Conservation (phyloP, 257 asterid genomes). For the Petrea volubilis region DNA sequence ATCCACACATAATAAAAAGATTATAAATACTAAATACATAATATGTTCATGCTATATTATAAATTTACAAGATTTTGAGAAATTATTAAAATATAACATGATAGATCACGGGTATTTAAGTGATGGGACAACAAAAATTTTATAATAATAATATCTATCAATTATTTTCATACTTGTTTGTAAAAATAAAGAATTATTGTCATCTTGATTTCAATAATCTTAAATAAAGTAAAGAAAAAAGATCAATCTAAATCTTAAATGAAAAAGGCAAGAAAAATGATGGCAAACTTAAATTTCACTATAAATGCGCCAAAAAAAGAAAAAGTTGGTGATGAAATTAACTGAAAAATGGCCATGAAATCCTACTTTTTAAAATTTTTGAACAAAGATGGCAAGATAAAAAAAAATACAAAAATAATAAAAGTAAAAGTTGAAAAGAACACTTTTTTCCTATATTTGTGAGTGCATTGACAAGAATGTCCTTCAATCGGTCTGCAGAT, state of each 20-base stretch:
- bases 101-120: too few species aligned
- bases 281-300: neutral
- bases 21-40: too few species aligned
- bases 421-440: neutral
- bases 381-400: neutral
- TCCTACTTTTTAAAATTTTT: neutral
- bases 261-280: constrained; percentile 2
- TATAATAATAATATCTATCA: too few species aligned
- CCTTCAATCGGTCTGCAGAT: neutral
- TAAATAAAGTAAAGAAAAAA: neutral
- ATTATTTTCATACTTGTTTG: too few species aligned
- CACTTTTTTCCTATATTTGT: neutral
- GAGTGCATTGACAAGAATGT: neutral
- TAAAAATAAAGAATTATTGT: too few species aligned
- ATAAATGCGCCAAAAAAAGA: neutral
- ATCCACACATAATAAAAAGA: too few species aligned
- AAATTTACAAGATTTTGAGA: too few species aligned
- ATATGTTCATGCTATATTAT: too few species aligned
- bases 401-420: neutral
- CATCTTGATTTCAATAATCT: neutral
- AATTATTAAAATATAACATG: too few species aligned
- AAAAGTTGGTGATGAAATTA: constrained; percentile 14
- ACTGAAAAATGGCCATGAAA: constrained; percentile 4
- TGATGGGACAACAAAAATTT: too few species aligned
- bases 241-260: neutral